Evolutionary conservation across 2,329 filamentous ascomycete species (phyloP).

Genomic region (Berkeleyomyces rouxiae): DNA sequence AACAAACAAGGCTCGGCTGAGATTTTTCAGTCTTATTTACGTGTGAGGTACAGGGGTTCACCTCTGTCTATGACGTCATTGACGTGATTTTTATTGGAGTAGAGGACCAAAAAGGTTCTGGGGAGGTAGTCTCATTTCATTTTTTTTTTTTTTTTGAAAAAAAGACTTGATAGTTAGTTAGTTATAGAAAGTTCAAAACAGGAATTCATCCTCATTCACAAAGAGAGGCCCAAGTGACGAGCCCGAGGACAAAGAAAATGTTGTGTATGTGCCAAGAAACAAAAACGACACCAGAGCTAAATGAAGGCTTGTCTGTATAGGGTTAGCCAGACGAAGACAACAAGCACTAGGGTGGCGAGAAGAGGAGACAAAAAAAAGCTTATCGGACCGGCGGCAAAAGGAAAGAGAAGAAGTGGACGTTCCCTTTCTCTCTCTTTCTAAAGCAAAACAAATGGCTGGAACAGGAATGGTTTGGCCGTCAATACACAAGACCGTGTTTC

Average conservation of each 20-base stretch:
- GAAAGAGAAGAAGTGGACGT: neutral
- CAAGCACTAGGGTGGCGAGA: neutral
- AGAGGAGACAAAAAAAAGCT: neutral
- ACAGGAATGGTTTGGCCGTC: too few relatives aligned
- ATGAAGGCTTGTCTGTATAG: neutral
- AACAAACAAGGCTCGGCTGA: neutral
- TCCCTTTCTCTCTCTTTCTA: neutral
- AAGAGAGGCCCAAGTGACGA: too few relatives aligned
- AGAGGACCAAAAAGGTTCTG: neutral
- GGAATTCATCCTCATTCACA: too few relatives aligned
- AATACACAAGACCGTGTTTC: too few relatives aligned
- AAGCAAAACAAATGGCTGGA: too few relatives aligned
- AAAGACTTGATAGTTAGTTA: too few relatives aligned
- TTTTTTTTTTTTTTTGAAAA: neutral
- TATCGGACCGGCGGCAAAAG: neutral
- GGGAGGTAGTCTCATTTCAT: neutral
- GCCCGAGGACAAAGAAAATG: neutral
- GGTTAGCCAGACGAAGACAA: neutral
- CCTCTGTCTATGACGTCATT: neutral
- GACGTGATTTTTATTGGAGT: neutral
- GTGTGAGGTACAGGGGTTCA: neutral
- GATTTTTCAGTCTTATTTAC: neutral
- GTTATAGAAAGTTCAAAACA: neutral
- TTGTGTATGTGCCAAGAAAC: neutral
- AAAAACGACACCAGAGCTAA: neutral